Base-by-base conservation (phyloP, 768 basidiomycete genomes). In the Phylloporus sp. region DNA sequence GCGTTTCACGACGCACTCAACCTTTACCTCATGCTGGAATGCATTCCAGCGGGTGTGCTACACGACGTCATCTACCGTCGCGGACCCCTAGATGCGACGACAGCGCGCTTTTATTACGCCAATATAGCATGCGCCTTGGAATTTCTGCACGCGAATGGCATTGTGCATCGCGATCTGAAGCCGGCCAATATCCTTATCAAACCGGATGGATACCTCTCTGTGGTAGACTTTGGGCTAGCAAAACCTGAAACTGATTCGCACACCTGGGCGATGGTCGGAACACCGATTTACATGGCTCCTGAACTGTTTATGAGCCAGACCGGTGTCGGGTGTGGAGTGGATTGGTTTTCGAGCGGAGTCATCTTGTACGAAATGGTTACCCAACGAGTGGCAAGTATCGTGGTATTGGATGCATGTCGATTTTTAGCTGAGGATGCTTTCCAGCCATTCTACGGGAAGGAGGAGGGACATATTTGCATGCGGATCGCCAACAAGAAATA, bases 111-210 rank as follows among this genome's bases (percentile, higher is more conserved):
- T 62, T 82, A 80, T 62, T 76, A 73, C 52, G 65, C 73, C 21
- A 82, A 81, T 52, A 72, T 81, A 33, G 69, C 71, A 10, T 70
- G 71, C 34, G 81, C 68, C 11, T 55, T 82, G 23, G 64, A 70
- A 11, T 78, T 76, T 54, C 57, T 83, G 2, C 72, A 77, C 42
- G 45, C 48, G 0, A 59, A 70, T 9, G 67, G 64, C n/a, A 63
- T 80, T 39, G 67, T 72, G 7, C 79, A 81, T 47, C 70, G 78
- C 17, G 79, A 82, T 55, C 44, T 83, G 17, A 81, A 82, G 55
- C 79, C 80, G 2, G 73, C 72, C 17, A 82, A 81, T 40, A 71
- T 83, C 38, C 69, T 82, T 41, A 44, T 83, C 47, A 78, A 76
- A 34, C 54, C 68, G 3, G 77, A 79, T 55, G 81, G 80, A 21